Conservation (phyloP, 768 basidiomycete genomes). For the Leccinum longicurvipes region DNA sequence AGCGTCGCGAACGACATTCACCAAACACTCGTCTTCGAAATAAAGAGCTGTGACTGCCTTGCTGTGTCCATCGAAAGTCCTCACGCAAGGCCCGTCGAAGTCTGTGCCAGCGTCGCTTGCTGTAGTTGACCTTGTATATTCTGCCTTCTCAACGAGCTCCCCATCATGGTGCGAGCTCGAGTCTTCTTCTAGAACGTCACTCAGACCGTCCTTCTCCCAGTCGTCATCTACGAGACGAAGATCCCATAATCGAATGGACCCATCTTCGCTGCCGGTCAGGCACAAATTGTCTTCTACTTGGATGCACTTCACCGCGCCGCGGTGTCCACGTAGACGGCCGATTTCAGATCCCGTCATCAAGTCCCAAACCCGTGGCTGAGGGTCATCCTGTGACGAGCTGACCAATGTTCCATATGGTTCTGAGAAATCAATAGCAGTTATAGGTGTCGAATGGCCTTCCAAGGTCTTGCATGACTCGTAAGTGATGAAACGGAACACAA, state of each 20-base stretch:
- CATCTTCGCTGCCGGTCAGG: conserved; percentile 87
- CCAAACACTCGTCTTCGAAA: conserved; percentile 93
- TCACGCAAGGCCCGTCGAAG: conserved; percentile 51
- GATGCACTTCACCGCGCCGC: conserved; percentile 77
- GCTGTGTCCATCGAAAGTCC: conserved; percentile 85
- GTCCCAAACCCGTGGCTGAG: conserved; percentile 92
- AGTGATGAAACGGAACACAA: background rate
- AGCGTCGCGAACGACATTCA: conserved; percentile 35
- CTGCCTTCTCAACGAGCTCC: conserved; percentile 38
- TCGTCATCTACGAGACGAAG: conserved; percentile 79
- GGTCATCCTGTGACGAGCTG: conserved; percentile 80
- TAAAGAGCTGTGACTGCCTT: conserved; percentile 92
- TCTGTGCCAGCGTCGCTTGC: conserved; percentile 43
- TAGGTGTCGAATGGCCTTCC: conserved; percentile 72
- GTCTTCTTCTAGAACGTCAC: conserved; percentile 64
- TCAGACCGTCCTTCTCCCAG: conserved; percentile 49
- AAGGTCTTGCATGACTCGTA: conserved; percentile 58
- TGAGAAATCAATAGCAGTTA: conserved; percentile 90
- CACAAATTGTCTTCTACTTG: conserved; percentile 93
- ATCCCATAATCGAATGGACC: conserved; percentile 87
- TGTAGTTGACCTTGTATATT: conserved; percentile 39
- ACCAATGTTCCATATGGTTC: conserved; percentile 96
- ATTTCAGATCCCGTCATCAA: conserved; percentile 85
- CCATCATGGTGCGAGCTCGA: conserved; percentile 36
- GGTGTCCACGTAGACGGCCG: conserved; percentile 80